These are phyloP conservation scores for Mucor ambiguus DNA, from an alignment of 371 early-diverging fungal species.

Conservation along the genomic window DNA sequence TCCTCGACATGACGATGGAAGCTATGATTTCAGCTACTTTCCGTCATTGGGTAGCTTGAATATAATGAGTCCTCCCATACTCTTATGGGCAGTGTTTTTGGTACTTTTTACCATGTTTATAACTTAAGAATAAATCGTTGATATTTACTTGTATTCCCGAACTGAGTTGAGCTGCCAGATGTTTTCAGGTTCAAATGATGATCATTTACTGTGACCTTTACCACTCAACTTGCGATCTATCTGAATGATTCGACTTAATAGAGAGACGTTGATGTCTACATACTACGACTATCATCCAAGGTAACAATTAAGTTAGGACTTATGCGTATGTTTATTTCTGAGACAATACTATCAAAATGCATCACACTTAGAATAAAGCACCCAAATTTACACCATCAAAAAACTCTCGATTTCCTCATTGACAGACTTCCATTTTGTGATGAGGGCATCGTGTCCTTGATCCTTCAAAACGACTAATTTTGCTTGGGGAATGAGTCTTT, in stretches of 20 bases:
- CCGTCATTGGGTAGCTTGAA: not conserved
- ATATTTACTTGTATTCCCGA: not conserved
- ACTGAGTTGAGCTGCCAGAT: not conserved
- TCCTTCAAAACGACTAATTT: constrained; percentile 27
- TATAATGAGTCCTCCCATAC: not conserved
- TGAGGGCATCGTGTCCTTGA: constrained; percentile 43
- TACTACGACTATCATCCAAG: not conserved
- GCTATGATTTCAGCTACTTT: not conserved
- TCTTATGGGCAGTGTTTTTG: not conserved
- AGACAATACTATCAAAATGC: not conserved
- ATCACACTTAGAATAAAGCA: not conserved
- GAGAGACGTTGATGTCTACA: not conserved
- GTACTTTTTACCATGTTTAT: not conserved
- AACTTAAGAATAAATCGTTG: not conserved
- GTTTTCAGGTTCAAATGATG: not conserved
- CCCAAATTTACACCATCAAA: not conserved
- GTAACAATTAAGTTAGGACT: not conserved
- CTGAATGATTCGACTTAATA: too few species aligned
- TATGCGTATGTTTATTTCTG: not conserved
- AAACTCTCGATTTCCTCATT: constrained; percentile 14
- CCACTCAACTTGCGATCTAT: too few species aligned
- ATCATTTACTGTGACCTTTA: not conserved
- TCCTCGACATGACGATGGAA: not conserved
- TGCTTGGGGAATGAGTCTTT: constrained; percentile 31
- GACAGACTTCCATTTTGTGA: constrained; percentile 26